These are phyloP conservation scores for Tephrocybe sp. DNA, from an alignment of 768 basidiomycete species.

Conservation along the genomic window DNA sequence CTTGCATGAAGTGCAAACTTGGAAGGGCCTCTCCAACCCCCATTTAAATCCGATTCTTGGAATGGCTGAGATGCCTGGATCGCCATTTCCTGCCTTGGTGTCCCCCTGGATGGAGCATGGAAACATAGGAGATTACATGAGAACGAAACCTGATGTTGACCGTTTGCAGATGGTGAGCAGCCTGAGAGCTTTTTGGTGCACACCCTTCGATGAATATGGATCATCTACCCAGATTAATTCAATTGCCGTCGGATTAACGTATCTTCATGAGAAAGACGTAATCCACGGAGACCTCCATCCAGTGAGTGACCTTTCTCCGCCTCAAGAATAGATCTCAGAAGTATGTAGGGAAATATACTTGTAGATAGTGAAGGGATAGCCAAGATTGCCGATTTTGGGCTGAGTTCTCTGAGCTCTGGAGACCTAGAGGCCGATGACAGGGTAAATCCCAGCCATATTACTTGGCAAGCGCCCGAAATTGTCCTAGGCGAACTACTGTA, in stretches of 20 bases:
- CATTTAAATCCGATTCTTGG: not conserved
- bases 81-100: not conserved
- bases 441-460: not conserved
- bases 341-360: slow-evolving; percentile 9
- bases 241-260: not conserved
- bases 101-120: slow-evolving; percentile 8
- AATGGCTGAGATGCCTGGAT: not conserved
- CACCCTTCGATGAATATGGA: not conserved
- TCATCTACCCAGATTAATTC: not conserved
- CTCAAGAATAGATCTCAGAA: not conserved
- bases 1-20: not conserved
- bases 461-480: slow-evolving; percentile 8
- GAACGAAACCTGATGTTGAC: not conserved
- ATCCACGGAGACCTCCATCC: slow-evolving; percentile 8
- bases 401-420: not conserved
- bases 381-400: slow-evolving; percentile 10
- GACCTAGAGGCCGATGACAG: not conserved
- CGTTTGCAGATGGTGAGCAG: not conserved
- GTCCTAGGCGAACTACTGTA: not conserved
- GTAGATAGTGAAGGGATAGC: slow-evolving; percentile 3
- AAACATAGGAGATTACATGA: not conserved
- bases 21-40: not conserved
- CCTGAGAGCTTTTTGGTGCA: not conserved
- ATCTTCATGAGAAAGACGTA: slow-evolving; percentile 3
- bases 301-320: not conserved